These are phyloP conservation scores for Oxyria digyna DNA, from an alignment of 148 eudicot genomes.

Conservation along the genomic window DNA sequence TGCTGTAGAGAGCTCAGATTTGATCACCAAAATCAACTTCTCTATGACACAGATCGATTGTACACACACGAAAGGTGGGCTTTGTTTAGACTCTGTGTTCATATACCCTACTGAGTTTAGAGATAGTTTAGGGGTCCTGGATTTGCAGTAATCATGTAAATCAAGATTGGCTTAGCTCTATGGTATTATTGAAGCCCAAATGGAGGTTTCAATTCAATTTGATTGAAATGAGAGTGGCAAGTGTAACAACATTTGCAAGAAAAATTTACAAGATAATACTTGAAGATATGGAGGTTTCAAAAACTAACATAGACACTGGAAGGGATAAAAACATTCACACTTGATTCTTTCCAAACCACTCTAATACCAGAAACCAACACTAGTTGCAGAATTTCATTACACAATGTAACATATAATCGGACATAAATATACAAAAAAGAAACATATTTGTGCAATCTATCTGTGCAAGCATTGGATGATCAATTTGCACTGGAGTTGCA, in stretches of 20 bases:
- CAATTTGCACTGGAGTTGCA: not conserved
- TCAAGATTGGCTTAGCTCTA: not conserved
- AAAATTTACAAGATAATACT: too few relatives aligned
- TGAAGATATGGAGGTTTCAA: too few relatives aligned
- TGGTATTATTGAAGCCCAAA: not conserved
- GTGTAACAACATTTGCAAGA: not conserved
- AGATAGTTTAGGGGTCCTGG: conserved; percentile 41
- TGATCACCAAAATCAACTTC: conserved; percentile 29
- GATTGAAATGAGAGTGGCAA: not conserved
- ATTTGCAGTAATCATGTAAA: not conserved
- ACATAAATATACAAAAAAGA: not conserved
- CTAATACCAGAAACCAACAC: not conserved
- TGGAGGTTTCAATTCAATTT: not conserved
- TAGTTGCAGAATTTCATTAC: not conserved
- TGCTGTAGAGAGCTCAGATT: conserved; percentile 23
- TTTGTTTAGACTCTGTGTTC: conserved; percentile 57
- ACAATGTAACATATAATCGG: not conserved
- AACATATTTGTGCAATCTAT: not conserved
- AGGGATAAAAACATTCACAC: not conserved
- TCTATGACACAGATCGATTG: conserved; percentile 88
- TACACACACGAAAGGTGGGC: conserved; percentile 77
- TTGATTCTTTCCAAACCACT: not conserved
- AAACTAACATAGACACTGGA: not conserved
- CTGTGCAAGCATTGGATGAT: not conserved
- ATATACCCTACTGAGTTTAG: conserved; percentile 44